Evolutionary conservation across 2,329 filamentous ascomycete genomes (phyloP).

Genomic region (Fusarium foetens): DNA sequence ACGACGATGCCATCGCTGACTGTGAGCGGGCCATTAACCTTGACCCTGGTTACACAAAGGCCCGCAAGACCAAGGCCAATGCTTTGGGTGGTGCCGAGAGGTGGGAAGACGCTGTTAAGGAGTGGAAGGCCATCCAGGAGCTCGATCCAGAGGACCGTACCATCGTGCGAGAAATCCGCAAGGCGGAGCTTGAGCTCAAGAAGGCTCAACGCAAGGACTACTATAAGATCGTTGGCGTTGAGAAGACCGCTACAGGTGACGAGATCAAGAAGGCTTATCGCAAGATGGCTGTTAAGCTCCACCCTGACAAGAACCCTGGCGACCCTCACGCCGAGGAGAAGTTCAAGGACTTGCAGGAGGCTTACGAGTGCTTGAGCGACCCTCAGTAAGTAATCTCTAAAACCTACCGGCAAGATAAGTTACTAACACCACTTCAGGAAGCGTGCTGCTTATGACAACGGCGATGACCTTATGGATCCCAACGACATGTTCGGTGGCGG

Average conservation of each 20-base stretch:
- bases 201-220: constrained; percentile 98
- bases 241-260: constrained; percentile 84
- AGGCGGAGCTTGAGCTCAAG: constrained; percentile 94
- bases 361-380: constrained; percentile 95
- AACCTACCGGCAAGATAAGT: not conserved
- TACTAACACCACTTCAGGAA: constrained; percentile 69
- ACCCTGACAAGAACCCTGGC: constrained; percentile 97
- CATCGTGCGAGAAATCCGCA: constrained; percentile 85
- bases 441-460: constrained; percentile 88
- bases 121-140: constrained; percentile 88
- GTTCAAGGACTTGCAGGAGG: constrained; percentile 98
- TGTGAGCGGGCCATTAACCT: constrained; percentile 85
- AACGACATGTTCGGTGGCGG: constrained; percentile 83
- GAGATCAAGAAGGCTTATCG: constrained; percentile 98
- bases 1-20: constrained; percentile 82
- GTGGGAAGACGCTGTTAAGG: constrained; percentile 91
- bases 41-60: constrained; percentile 88
- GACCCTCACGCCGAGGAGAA: constrained; percentile 85
- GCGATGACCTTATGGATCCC: constrained; percentile 89
- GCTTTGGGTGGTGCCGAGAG: constrained; percentile 84
- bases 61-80: constrained; percentile 92
- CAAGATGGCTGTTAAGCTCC: constrained; percentile 91
- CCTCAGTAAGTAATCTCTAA: constrained; percentile 74
- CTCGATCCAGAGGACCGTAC: constrained; percentile 82
- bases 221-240: constrained; percentile 93